Evolutionary conservation across 129 eudicot genomes (phyloP), one percentile per base, ranked within the genome.

Genomic region (Logfia minima): DNA sequence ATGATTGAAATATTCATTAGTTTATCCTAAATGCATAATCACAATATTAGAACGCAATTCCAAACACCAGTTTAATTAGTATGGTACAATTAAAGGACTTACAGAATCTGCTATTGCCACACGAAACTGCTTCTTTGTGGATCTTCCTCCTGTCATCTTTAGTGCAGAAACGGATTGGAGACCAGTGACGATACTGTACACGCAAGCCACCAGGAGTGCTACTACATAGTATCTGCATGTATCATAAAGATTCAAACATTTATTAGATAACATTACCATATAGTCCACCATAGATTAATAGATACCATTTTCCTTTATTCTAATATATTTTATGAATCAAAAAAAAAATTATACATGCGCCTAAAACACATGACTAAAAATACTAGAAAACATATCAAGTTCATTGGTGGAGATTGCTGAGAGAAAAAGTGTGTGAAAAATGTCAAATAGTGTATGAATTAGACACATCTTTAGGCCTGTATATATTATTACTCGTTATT

Each of bases 21-120:
- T 45, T 8, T 45, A 45, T 43, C 53, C 18, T 11, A 45, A 45
- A 45, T 13, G 18, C 18, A 45, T 45, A 45, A 45, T 39, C 14
- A 39, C 14, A 4, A 32, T 7, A 39, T 39, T 39, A 39, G 9
- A 39, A 39, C 48, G 13, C 48, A 39, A 39, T 39, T 8, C 3
- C 48, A 39, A 39, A 39, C 53, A 11, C 18, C 18, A 45, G 18
- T 18, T 45, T 13, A 45, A 3, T 45, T 45, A 3, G 8, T 45
- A 45, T 41, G 51, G 53, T 45, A 45, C 18, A 45, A 45, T 67
- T 28, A 68, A 32, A 51, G 76, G n/a, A 19, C 84, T 81, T 90
- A 92, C 98, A 85, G 92, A 88, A 60, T 92, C 98, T 2, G 83
- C 55, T 0, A 90, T 77, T 5, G 84, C 75, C 16, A 92, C 75